These are phyloP conservation scores for Termitomyces sp. DNA, from an alignment of 768 basidiomycete species.

Conservation along the genomic window DNA sequence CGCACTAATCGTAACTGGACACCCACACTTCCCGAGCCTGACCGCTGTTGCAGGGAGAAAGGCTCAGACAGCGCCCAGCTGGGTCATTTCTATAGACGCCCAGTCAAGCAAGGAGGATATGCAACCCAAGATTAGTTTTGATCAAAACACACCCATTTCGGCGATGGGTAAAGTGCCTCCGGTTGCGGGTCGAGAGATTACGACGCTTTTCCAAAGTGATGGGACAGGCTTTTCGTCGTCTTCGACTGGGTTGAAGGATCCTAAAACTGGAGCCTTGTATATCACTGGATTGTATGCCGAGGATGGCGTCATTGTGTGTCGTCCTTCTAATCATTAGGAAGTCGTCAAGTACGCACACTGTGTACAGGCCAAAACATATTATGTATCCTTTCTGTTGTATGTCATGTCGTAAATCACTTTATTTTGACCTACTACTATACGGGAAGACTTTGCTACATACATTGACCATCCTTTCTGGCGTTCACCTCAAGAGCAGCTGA, in stretches of 20 bases:
- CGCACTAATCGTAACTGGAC: constrained; percentile 55
- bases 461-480: constrained; percentile 3
- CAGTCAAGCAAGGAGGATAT: constrained; percentile 6
- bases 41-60: constrained; percentile 38
- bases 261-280: constrained; percentile 42
- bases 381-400: constrained; percentile 2
- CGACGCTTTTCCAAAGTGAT: constrained; percentile 71
- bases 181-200: constrained; percentile 34
- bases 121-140: constrained; percentile 23
- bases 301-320: constrained; percentile 49
- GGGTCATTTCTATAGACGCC: constrained; percentile 46
- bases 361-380: not conserved
- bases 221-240: constrained; percentile 57
- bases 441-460: constrained; percentile 14
- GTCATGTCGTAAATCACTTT: constrained; percentile 7
- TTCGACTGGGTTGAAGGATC: constrained; percentile 48
- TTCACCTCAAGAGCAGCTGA: constrained; percentile 5
- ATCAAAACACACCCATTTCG: constrained; percentile 44
- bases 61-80: constrained; percentile 45
- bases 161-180: constrained; percentile 34
- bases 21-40: constrained; percentile 58
- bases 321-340: constrained; percentile 2
- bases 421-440: constrained; percentile 9
- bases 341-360: not conserved
- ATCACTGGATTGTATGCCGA: constrained; percentile 55